Evolutionary conservation across 495 filamentous ascomycete species (phyloP).

Genomic region (Tuber aestivum): DNA sequence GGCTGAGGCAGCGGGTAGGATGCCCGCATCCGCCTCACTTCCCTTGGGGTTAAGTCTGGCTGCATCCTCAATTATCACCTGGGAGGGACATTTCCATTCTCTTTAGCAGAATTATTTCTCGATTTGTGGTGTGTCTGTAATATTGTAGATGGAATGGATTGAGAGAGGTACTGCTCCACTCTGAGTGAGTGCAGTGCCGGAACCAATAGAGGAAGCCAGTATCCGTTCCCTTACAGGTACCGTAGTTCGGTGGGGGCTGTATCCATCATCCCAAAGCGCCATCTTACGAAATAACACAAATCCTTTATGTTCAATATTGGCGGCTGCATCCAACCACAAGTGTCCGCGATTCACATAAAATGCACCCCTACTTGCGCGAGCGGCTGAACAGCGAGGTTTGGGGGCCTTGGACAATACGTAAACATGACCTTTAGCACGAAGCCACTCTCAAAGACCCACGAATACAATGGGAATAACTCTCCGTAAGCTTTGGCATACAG

Average conservation of each 20-base stretch:
- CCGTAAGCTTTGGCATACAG: background rate
- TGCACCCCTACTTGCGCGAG: background rate
- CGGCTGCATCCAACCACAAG: background rate
- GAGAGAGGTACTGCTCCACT: background rate
- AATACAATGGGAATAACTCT: background rate
- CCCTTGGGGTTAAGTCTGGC: background rate
- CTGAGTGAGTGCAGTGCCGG: background rate
- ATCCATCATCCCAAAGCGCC: background rate
- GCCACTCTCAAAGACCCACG: background rate
- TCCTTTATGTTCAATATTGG: background rate
- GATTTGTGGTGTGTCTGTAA: background rate
- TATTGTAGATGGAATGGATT: background rate
- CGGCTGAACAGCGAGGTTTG: background rate
- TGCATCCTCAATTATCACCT: background rate
- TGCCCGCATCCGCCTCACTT: too few relatives aligned
- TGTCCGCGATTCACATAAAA: background rate
- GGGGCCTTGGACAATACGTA: background rate
- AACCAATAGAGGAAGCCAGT: background rate
- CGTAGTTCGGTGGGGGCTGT: background rate
- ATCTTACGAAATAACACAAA: background rate
- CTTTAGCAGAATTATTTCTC: background rate
- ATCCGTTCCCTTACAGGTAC: background rate
- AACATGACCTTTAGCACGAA: background rate
- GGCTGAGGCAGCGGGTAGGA: too few relatives aligned
- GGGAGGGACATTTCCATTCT: background rate